Percentiles rank a stretch among this genome's conserved stretches.
phyloP scores from a whole-genome alignment of 345 rosid genomes.

The Gossypium bickii region DNA sequence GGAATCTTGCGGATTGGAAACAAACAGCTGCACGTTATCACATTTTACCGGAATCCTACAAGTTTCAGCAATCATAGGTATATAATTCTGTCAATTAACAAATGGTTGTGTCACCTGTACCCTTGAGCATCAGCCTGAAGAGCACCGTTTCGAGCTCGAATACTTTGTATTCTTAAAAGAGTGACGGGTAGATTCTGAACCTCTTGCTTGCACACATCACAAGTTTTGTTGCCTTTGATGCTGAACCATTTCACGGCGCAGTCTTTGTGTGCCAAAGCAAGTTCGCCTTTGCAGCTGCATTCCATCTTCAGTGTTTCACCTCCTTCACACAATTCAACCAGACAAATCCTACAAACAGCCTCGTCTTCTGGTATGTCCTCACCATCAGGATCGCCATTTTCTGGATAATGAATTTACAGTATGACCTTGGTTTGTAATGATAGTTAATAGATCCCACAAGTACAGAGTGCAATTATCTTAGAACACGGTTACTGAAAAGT shows the following conservation, averaged over 20 bases:
- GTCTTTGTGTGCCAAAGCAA: slow-evolving; percentile 86
- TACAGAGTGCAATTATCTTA: neutral
- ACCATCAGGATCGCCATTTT: slow-evolving; percentile 50
- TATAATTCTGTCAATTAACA: neutral
- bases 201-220: slow-evolving; percentile 89
- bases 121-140: slow-evolving; percentile 34
- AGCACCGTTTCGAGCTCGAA: slow-evolving; percentile 24
- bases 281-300: slow-evolving; percentile 98
- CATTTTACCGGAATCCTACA: neutral
- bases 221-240: slow-evolving; percentile 83
- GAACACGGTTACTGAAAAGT: neutral
- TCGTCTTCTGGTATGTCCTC: slow-evolving; percentile 92
- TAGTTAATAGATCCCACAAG: neutral
- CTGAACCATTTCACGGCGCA: slow-evolving; percentile 96
- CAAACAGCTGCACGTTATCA: neutral
- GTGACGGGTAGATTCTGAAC: slow-evolving; percentile 86
- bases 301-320: slow-evolving; percentile 97
- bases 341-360: slow-evolving; percentile 92
- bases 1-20: neutral
- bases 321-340: slow-evolving; percentile 79
- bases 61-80: neutral
- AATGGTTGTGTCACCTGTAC: slow-evolving; percentile 36
- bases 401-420: slow-evolving; percentile 32
- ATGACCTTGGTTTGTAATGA: slow-evolving; percentile 5
- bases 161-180: slow-evolving; percentile 69